Conservation (phyloP, 2,329 filamentous ascomycete species). For the Xylariaceae sp. region DNA sequence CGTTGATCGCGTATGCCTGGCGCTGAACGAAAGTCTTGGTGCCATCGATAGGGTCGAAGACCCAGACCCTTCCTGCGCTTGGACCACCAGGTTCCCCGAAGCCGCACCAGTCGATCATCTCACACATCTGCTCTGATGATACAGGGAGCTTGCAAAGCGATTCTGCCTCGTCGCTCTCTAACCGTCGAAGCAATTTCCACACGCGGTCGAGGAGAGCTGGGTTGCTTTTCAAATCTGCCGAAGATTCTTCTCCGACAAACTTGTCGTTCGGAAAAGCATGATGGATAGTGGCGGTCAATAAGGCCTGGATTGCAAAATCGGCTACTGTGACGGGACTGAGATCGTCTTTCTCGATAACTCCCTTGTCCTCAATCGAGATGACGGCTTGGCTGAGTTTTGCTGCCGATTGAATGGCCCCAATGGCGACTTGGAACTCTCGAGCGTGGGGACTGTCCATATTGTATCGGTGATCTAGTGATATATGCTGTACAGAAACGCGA, state of each 20-base stretch:
- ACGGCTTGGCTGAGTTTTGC: slow-evolving; percentile 54
- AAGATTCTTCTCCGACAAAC: slow-evolving; percentile 60
- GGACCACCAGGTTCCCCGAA: slow-evolving; percentile 39
- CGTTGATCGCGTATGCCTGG: slow-evolving; percentile 60
- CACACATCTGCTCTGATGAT: slow-evolving; percentile 51
- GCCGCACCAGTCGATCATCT: slow-evolving; percentile 57
- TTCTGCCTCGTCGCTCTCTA: slow-evolving; percentile 30
- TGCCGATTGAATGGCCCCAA: slow-evolving; percentile 41
- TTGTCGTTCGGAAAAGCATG: slow-evolving; percentile 52
- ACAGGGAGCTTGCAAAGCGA: slow-evolving; percentile 39
- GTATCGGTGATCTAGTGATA: too few species aligned
- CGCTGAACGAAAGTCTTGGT: slow-evolving; percentile 59
- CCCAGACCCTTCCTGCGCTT: slow-evolving; percentile 51
- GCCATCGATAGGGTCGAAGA: slow-evolving; percentile 64
- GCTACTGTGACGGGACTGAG: slow-evolving; percentile 61
- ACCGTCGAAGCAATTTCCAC: slow-evolving; percentile 47
- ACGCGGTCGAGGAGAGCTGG: slow-evolving; percentile 49
- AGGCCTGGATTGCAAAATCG: slow-evolving; percentile 62
- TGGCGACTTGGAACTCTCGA: slow-evolving; percentile 33
- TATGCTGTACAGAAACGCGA: too few species aligned
- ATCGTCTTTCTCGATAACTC: slow-evolving; percentile 56
- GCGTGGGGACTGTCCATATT: slow-evolving; percentile 38
- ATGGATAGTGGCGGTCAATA: slow-evolving; percentile 55
- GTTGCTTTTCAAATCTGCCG: slow-evolving; percentile 49
- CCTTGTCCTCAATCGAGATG: slow-evolving; percentile 51